phyloP scores from a whole-genome alignment of 2,329 filamentous ascomycete genomes.

The Exophiala xenobiotica region DNA sequence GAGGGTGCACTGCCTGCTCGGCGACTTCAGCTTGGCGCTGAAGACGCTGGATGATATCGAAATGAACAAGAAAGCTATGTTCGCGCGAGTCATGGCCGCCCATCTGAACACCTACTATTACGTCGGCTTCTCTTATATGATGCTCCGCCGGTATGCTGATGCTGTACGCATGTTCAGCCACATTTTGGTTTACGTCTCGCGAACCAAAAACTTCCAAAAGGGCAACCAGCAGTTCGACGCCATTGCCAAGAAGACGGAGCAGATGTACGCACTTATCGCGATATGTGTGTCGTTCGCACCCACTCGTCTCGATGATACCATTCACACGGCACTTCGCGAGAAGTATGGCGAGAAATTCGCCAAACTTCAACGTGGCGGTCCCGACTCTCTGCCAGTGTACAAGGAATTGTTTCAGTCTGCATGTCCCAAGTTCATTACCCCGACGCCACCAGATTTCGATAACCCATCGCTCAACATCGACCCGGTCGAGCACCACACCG shows the following conservation, averaged over 20 bases:
- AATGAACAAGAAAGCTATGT: slow-evolving; percentile 99
- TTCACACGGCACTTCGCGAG: slow-evolving; percentile 95
- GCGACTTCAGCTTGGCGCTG: slow-evolving; percentile 95
- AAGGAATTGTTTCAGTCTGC: slow-evolving; percentile 96
- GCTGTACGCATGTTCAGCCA: slow-evolving; percentile 99
- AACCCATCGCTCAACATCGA: slow-evolving; percentile 95
- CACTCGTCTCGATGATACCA: slow-evolving; percentile 95
- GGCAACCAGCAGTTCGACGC: slow-evolving; percentile 88
- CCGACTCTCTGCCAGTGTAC: slow-evolving; percentile 91
- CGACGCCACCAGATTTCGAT: slow-evolving; percentile 95
- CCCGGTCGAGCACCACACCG: slow-evolving; percentile 93
- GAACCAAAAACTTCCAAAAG: slow-evolving; percentile 99
- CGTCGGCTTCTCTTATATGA: slow-evolving; percentile 99
- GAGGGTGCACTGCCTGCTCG: slow-evolving; percentile 91
- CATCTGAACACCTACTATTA: slow-evolving; percentile 99
- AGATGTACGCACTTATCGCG: slow-evolving; percentile 98
- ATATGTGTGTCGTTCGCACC: slow-evolving; percentile 99
- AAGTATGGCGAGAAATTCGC: slow-evolving; percentile 99
- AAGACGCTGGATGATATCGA: slow-evolving; percentile 99
- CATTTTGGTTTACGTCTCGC: slow-evolving; percentile 96
- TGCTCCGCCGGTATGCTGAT: slow-evolving; percentile 99
- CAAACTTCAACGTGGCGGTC: slow-evolving; percentile 92
- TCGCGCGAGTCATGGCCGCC: slow-evolving; percentile 97
- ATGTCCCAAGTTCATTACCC: slow-evolving; percentile 99
- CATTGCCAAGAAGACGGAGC: slow-evolving; percentile 99